phyloP scores from a whole-genome alignment of 1,139 yeast genomes.

The Candida sanyaensis region DNA sequence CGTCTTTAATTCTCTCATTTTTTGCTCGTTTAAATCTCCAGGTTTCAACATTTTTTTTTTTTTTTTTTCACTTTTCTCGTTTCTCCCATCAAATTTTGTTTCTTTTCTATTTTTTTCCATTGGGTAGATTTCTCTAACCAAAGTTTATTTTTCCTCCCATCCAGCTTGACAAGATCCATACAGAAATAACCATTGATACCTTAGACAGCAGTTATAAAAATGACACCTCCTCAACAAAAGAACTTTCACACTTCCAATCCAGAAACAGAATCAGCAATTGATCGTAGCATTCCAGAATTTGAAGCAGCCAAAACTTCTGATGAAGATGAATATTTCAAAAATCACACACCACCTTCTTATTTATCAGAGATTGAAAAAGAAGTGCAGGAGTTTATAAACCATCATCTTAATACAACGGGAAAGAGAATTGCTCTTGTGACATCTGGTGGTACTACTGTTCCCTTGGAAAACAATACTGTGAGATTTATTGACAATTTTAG shows the following conservation, averaged over 20 bases:
- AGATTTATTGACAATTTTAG: conserved; percentile 95
- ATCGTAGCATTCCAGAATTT: conserved; percentile 70
- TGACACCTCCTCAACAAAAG: conserved; percentile 21
- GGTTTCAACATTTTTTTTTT: too few relatives aligned
- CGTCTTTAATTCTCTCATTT: background rate
- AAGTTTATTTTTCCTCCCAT: too few relatives aligned
- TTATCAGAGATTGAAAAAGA: conserved; percentile 59
- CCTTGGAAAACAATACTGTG: conserved; percentile 93
- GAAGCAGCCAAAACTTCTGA: conserved; percentile 76
- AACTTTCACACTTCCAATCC: conserved; percentile 67
- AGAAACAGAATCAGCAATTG: conserved; percentile 72
- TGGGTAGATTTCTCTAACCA: too few relatives aligned
- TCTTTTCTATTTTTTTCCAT: too few relatives aligned
- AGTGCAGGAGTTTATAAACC: conserved; percentile 59
- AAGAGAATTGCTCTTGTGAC: conserved; percentile 79
- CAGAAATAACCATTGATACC: too few relatives aligned
- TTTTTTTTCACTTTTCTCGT: background rate
- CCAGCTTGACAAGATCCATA: too few relatives aligned
- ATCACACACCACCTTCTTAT: conserved; percentile 75
- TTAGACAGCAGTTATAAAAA: background rate
- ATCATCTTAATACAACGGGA: conserved; percentile 34
- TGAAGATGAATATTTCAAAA: conserved; percentile 73
- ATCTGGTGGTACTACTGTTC: conserved; percentile 98
- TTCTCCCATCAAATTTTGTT: background rate
- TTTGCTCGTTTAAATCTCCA: background rate